Evolutionary conservation across 352 stramenopile genomes (phyloP).

Genomic region (Globisporangium cederbergense): DNA sequence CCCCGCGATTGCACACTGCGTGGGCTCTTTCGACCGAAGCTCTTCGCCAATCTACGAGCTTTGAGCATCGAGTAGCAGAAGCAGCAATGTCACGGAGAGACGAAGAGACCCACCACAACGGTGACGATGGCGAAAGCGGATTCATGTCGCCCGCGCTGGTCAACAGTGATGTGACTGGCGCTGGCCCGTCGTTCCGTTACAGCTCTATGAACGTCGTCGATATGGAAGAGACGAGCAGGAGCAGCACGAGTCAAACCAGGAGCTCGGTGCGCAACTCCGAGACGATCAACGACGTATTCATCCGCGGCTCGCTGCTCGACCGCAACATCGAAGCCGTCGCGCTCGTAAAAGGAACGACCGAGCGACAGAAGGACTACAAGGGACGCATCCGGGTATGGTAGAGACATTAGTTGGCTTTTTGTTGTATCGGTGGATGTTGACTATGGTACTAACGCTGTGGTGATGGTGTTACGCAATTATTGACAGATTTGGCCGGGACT

Average conservation of each 20-base stretch:
- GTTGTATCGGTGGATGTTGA: background rate
- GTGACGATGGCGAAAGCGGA: background rate
- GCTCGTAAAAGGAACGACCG: slow-evolving; percentile 1
- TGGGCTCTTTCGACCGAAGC: too few relatives aligned
- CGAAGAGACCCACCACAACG: background rate
- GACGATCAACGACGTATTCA: slow-evolving; percentile 15
- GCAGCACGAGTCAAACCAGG: background rate
- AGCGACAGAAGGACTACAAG: slow-evolving; percentile 21
- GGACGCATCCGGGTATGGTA: slow-evolving; percentile 21
- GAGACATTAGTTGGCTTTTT: background rate
- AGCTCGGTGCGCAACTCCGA: slow-evolving; percentile 6
- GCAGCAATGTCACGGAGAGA: background rate
- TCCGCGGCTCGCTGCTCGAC: slow-evolving; percentile 22
- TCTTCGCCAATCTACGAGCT: background rate
- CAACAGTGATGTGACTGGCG: background rate
- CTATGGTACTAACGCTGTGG: background rate
- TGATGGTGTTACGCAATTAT: background rate
- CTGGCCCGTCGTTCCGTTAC: slow-evolving; percentile 16
- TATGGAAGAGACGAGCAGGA: slow-evolving; percentile 6
- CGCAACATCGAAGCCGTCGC: slow-evolving; percentile 19
- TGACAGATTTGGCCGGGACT: slow-evolving; percentile 32
- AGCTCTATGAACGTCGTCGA: slow-evolving; percentile 16
- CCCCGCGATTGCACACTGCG: background rate
- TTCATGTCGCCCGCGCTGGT: background rate
- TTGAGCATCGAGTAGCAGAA: background rate